A percentile compares a stretch with the other conserved stretches of the same genome.
Evolutionary conservation across 768 basidiomycete species (phyloP).

Genomic region (Mycena rosella): DNA sequence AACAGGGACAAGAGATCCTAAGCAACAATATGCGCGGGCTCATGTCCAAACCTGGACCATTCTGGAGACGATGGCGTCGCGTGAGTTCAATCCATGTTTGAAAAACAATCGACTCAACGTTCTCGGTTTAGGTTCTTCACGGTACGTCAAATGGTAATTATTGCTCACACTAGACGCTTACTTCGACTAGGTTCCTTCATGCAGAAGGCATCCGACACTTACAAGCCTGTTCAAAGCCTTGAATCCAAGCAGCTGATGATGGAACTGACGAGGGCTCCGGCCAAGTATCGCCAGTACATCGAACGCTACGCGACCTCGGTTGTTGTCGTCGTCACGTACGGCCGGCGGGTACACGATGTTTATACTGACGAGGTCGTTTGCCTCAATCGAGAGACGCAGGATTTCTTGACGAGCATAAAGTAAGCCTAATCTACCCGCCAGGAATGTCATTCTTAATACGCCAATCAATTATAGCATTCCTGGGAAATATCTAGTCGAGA

Average conservation of each 20-base stretch:
- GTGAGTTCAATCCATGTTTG: constrained; percentile 39
- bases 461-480: constrained; percentile 52
- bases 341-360: constrained; percentile 54
- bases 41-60: constrained; percentile 57
- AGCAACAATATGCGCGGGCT: constrained; percentile 61
- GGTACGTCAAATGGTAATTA: not conserved
- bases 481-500: constrained; percentile 63
- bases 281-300: constrained; percentile 49
- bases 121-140: constrained; percentile 55
- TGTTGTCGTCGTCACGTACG: constrained; percentile 59
- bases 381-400: constrained; percentile 31
- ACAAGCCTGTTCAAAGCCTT: constrained; percentile 61
- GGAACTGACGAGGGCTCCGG: constrained; percentile 55
- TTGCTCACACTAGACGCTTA: not conserved
- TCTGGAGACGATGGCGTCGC: constrained; percentile 63
- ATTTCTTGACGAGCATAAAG: constrained; percentile 48
- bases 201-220: constrained; percentile 53
- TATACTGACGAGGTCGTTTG: constrained; percentile 60
- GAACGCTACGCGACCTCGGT: constrained; percentile 59
- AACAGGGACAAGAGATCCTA: constrained; percentile 58
- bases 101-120: not conserved
- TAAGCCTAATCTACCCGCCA: constrained; percentile 28
- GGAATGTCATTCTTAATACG: not conserved
- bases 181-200: constrained; percentile 28
- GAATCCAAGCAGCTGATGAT: constrained; percentile 61